Base-by-base conservation (phyloP, 441 rosid species). In the Pelargonium citronellum region DNA sequence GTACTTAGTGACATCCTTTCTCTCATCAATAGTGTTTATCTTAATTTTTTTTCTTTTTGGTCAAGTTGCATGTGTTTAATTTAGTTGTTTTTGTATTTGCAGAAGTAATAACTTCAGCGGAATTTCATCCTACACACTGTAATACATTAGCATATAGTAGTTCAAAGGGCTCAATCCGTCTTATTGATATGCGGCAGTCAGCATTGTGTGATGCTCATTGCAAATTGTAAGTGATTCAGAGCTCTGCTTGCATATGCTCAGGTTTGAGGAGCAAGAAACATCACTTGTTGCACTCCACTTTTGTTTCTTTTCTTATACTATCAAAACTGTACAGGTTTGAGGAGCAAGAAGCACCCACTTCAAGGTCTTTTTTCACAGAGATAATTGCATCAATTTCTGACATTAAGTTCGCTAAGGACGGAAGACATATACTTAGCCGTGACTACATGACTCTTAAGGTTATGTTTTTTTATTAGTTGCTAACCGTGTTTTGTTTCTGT, bases 371-470 rank as follows among this genome's bases (percentile, higher is more conserved):
- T 82, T 92, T 95, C 83, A 95, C 99, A 67, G 99, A 95, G 84
- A 95, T 95, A 84, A 95, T 92, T 79, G 99, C 99, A 68, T 95
- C 99, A 24, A 85, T 92, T 73, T 95, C 99, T 58, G 99, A 95
- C 84, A 87, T 92, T 70, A 95, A 87, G 77, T 95, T 95, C 78
- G 85, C 96, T 12, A 92, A 82, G 81, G 87, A 91, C 67, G 99
- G 99, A 77, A 85, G 99, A 78, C 84, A 88, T 77, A 84, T 95
- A 68, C 98, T 95, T 61, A 92, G 98, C 81, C 98, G 99, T 7
- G 99, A 95, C 80, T 95, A 95, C 89, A 95, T 95, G 99, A 91
- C 96, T 51, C 97, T 95, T 61, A 95, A 95, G 98, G 99, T 95
- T 75, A 67, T 78, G 16, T 69, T 74, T 69, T 69, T 69, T 43